Percentiles rank a stretch among this genome's conserved stretches.
These are phyloP conservation scores for Licmophora abbreviata DNA, from an alignment of 108 stramenopile genomes.

Conservation along the genomic window DNA sequence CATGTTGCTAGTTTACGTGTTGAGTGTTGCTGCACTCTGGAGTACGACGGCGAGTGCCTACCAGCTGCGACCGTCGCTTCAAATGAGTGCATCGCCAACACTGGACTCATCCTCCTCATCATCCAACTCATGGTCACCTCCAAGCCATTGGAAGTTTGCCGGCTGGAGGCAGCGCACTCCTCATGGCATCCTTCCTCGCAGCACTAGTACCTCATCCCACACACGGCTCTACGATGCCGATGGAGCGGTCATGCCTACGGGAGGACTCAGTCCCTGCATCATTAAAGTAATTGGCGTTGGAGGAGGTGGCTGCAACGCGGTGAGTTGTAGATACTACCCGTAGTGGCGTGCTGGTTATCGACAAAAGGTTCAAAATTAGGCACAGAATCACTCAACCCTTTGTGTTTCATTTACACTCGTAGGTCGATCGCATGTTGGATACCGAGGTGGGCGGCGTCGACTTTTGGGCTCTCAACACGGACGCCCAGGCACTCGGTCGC, in stretches of 20 bases:
- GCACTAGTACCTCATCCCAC: neutral
- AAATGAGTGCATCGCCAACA: no score
- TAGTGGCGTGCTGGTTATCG: no score
- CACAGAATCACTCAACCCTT: no score
- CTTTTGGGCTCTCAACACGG: conserved; percentile 75
- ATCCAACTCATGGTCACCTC: no score
- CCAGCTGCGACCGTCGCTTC: no score
- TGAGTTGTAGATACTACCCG: no score
- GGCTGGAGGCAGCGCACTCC: conserved; percentile 5
- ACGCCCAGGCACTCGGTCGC: conserved; percentile 52
- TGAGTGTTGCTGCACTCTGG: no score
- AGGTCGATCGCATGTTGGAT: conserved; percentile 67
- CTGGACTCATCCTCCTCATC: no score
- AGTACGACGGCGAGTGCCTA: no score
- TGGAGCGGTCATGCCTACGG: conserved; percentile 32
- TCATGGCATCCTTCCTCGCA: neutral
- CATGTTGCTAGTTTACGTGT: no score
- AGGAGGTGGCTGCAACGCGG: conserved; percentile 51
- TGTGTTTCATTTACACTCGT: conserved; percentile 3
- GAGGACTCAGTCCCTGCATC: conserved; percentile 35
- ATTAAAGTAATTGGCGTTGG: conserved; percentile 63
- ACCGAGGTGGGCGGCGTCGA: conserved; percentile 44
- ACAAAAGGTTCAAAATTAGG: no score
- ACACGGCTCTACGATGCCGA: neutral
- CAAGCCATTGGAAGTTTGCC: conserved; percentile 16